phyloP scores from a whole-genome alignment of 352 stramenopile species.

The Globisporangium spinosum region DNA sequence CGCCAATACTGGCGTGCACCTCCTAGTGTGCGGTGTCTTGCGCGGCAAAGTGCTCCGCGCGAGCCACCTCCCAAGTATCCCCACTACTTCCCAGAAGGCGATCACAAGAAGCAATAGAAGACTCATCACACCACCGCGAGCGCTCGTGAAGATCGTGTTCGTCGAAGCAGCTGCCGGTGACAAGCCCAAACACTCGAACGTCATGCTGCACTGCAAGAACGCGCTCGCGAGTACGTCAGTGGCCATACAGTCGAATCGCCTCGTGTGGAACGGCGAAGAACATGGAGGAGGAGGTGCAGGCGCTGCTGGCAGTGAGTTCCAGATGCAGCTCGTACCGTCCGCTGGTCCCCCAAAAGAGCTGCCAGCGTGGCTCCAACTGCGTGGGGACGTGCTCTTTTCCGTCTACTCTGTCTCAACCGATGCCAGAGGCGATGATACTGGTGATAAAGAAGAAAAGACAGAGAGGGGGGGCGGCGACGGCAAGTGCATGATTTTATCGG shows the following conservation, averaged over 20 bases:
- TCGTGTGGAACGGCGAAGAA: conserved; percentile 41
- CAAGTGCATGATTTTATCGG: conserved; percentile 46
- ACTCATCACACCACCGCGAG: conserved; percentile 18
- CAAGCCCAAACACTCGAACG: conserved; percentile 11
- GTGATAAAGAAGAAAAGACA: neutral
- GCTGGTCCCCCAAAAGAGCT: conserved; percentile 9
- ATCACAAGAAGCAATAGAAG: neutral
- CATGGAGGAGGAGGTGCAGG: neutral
- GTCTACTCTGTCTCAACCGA: conserved; percentile 33
- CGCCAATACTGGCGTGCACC: neutral
- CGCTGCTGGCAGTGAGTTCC: conserved; percentile 26
- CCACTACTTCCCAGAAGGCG: neutral
- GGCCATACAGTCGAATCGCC: conserved; percentile 22
- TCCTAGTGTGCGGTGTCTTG: conserved; percentile 37
- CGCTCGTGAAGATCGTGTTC: conserved; percentile 55
- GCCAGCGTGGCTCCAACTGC: conserved; percentile 45
- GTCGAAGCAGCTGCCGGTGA: conserved; percentile 31
- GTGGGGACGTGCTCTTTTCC: conserved; percentile 59
- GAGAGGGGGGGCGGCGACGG: neutral
- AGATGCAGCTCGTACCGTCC: conserved; percentile 39
- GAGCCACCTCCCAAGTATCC: conserved; percentile 26
- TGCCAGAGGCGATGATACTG: neutral
- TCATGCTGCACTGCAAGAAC: conserved; percentile 72
- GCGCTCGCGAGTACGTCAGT: conserved; percentile 36
- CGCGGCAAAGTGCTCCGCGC: conserved; percentile 42